Evolutionary conservation across 1,284 basidiomycete species (phyloP).

Genomic region (Tilletia horrida): DNA sequence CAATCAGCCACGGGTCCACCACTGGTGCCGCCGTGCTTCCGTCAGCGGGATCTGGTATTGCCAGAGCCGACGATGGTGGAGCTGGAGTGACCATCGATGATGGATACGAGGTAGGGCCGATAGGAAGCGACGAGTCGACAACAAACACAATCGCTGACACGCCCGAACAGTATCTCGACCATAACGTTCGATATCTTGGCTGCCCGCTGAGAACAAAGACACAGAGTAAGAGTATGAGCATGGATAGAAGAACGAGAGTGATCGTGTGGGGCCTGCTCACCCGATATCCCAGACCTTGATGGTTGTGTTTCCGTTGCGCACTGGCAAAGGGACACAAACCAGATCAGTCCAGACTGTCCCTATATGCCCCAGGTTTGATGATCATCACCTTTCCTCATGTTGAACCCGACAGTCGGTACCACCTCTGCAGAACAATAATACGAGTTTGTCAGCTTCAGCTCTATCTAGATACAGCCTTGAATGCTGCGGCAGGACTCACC

Average conservation of each 20-base stretch:
- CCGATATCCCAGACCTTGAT: constrained; percentile 92
- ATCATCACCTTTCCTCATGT: constrained; percentile 61
- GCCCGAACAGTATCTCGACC: constrained; percentile 92
- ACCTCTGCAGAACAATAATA: constrained; percentile 67
- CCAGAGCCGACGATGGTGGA: background rate
- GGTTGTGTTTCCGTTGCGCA: constrained; percentile 82
- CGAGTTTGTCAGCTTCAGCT: no score
- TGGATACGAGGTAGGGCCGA: constrained; percentile 16
- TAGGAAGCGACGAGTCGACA: constrained; percentile 29
- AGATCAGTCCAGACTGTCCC: background rate
- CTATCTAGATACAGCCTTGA: background rate
- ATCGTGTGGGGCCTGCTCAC: no score
- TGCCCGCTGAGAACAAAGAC: constrained; percentile 63
- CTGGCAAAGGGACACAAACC: constrained; percentile 35
- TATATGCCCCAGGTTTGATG: background rate
- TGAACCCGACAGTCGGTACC: constrained; percentile 89
- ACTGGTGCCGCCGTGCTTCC: background rate
- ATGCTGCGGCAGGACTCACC: constrained; percentile 59
- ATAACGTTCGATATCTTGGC: constrained; percentile 78
- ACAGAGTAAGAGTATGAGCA: constrained; percentile 48
- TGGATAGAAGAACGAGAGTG: constrained; percentile 56
- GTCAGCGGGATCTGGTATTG: constrained; percentile 2
- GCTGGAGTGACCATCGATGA: background rate
- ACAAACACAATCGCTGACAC: constrained; percentile 89
- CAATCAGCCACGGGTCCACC: constrained; percentile 58